A percentile compares a stretch with the other conserved stretches of the same genome.
phyloP scores from a whole-genome alignment of 768 basidiomycete genomes.

The Mycena amicta region DNA sequence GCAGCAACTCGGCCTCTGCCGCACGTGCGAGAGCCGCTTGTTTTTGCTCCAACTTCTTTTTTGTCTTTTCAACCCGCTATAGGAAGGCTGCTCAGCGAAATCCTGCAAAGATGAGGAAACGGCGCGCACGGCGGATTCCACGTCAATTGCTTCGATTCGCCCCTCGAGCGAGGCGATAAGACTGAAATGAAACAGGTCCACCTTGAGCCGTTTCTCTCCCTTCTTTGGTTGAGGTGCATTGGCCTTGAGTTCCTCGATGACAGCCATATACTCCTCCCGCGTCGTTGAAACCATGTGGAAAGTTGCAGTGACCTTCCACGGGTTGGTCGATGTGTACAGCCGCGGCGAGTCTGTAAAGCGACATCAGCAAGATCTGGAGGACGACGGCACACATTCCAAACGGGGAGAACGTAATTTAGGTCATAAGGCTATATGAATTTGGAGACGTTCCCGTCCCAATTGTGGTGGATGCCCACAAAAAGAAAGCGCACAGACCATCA shows the following conservation, averaged over 20 bases:
- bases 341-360: constrained; percentile 76
- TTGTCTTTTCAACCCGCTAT: constrained; percentile 72
- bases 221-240: constrained; percentile 45
- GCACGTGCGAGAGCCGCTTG: constrained; percentile 54
- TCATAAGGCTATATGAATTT: constrained; percentile 36
- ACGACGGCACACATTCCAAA: constrained; percentile 28
- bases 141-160: constrained; percentile 66
- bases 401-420: background rate
- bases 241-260: constrained; percentile 63
- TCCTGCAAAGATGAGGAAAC: too few species aligned
- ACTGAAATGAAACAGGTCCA: constrained; percentile 60
- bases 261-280: constrained; percentile 68
- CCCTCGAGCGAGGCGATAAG: constrained; percentile 65
- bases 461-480: constrained; percentile 41
- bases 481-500: constrained; percentile 78
- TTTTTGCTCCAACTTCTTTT: constrained; percentile 71
- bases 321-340: constrained; percentile 82
- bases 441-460: constrained; percentile 58
- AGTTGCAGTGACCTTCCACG: constrained; percentile 84
- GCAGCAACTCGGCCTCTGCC: constrained; percentile 65
- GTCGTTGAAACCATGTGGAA: constrained; percentile 74
- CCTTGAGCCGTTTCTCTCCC: constrained; percentile 54
- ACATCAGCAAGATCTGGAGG: background rate
- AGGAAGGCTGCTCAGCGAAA: constrained; percentile 11
- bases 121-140: constrained; percentile 68